These are phyloP conservation scores for Dipodascopsis tothii DNA, from an alignment of 805 yeast genomes.

Conservation along the genomic window DNA sequence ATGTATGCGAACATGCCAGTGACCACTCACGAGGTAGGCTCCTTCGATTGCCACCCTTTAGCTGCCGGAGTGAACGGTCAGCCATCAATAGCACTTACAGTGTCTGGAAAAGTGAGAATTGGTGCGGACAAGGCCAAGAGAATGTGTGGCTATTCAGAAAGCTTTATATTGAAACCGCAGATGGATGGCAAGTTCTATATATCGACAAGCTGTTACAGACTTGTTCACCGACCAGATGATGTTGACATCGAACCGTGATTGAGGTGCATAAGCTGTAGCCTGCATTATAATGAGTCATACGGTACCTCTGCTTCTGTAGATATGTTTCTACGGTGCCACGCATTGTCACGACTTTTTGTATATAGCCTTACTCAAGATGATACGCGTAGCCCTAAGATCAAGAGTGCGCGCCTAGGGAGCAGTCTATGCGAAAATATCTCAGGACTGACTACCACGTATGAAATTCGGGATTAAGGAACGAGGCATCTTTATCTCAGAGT, in stretches of 20 bases:
- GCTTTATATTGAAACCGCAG: constrained; percentile 18
- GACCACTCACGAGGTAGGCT: constrained; percentile 32
- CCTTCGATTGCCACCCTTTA: constrained; percentile 35
- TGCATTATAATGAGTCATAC: no score
- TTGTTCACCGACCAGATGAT: constrained; percentile 32
- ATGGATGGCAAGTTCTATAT: constrained; percentile 26
- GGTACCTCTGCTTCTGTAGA: no score
- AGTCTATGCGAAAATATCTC: no score
- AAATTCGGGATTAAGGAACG: no score
- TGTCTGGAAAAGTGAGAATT: constrained; percentile 32
- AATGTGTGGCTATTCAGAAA: constrained; percentile 31
- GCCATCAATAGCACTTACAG: constrained; percentile 28
- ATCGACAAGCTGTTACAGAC: constrained; percentile 27
- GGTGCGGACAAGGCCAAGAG: constrained; percentile 30
- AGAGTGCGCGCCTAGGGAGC: no score
- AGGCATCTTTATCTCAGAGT: no score
- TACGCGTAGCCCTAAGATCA: no score
- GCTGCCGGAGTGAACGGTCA: constrained; percentile 21
- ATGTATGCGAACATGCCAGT: constrained; percentile 32
- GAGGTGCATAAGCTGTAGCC: no score
- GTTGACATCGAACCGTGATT: constrained; percentile 13
- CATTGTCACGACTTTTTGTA: no score
- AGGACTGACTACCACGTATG: no score
- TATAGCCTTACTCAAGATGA: no score
- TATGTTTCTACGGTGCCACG: no score